Evolutionary conservation across 495 filamentous ascomycete species (phyloP), one percentile per base, ranked within the genome.

Genomic region (Rostrohypoxylon terebratum): DNA sequence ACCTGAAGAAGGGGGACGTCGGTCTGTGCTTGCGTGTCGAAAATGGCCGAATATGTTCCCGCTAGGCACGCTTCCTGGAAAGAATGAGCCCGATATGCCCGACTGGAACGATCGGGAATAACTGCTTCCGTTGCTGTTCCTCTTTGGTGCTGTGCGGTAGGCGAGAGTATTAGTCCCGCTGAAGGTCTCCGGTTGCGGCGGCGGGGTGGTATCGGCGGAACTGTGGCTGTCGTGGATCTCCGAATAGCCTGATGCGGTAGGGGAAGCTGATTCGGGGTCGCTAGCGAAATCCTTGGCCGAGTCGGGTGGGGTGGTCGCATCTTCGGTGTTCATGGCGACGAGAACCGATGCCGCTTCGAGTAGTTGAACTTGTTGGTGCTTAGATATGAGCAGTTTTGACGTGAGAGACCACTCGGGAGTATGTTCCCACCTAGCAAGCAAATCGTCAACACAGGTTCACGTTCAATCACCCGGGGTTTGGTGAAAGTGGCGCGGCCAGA

Each of bases 341-440:
- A 99, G 84, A 23, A 99, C 96, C 18, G 93, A 96, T 44, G 96
- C 96, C 13, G 96, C 96, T 83, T 99, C 96, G 59, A 99, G 87
- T 47, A 99, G 88, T 79, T 99, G 96, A 65, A 99, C 96, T 83
- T 99, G 96, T 84, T 99, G 96, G 79, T 99, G 96, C 88, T 99
- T 99, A 67, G 96, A 98, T 72, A 99, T 99, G 71, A 98, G 88
- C 73, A 98, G 88, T 82, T 99, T 99, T 76, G 96, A 98, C 47
- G 96, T 99, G 82, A 91, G 92, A 40, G 94, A 91, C 96, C 96
- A 99, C 86, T 97, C 93, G 76, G 96, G 96, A 81, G 96, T 94
- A 81, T 99, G 96, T 85, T 99, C 96, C 96, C 96, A 99, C 87
- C 96, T 99, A 88, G 77, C 79, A 80, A 87, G 74, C 72, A 77